Evolutionary conservation across 2,329 filamentous ascomycete genomes (phyloP).

Genomic region (Pseudogymnoascus sp.): DNA sequence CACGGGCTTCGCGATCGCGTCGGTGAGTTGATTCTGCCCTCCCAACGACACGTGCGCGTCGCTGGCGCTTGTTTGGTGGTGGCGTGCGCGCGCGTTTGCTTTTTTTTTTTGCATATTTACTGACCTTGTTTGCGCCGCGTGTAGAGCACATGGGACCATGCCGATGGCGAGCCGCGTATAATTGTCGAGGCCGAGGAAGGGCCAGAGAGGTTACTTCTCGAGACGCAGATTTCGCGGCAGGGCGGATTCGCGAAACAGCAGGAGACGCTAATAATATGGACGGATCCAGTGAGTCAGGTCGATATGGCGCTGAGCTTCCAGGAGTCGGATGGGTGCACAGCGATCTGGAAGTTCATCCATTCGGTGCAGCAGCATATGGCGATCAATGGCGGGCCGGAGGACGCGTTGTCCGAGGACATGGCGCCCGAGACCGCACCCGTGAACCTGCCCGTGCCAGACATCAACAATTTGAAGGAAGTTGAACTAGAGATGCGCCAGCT

Average conservation of each 20-base stretch:
- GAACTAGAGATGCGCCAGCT: slow-evolving; percentile 76
- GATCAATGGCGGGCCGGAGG: slow-evolving; percentile 61
- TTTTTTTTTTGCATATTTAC: slow-evolving; percentile 16
- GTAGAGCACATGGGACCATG: slow-evolving; percentile 31
- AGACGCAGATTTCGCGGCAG: slow-evolving; percentile 85
- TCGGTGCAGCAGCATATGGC: slow-evolving; percentile 71
- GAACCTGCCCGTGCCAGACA: slow-evolving; percentile 66
- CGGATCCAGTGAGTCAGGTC: slow-evolving; percentile 70
- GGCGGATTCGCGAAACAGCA: slow-evolving; percentile 98
- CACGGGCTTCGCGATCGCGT: slow-evolving; percentile 85
- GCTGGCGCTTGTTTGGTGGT: slow-evolving; percentile 2
- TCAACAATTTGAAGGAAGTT: slow-evolving; percentile 77
- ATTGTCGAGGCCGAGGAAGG: slow-evolving; percentile 91
- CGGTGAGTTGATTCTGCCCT: slow-evolving; percentile 1
- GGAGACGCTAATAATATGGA: slow-evolving; percentile 98
- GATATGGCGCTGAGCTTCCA: slow-evolving; percentile 99
- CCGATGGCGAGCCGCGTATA: slow-evolving; percentile 67
- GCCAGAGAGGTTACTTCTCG: slow-evolving; percentile 71
- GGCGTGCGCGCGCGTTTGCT: slow-evolving; percentile 3
- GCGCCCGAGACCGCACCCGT: slow-evolving; percentile 66
- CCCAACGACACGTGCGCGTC: slow-evolving; percentile 2
- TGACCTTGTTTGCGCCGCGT: slow-evolving; percentile 22
- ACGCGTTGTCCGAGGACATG: slow-evolving; percentile 78
- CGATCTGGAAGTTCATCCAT: slow-evolving; percentile 94
- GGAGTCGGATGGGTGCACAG: slow-evolving; percentile 85